A percentile compares a stretch with the other conserved stretches of the same genome.
Conservation (phyloP, 805 yeast species). For the Candida bentonensis region DNA sequence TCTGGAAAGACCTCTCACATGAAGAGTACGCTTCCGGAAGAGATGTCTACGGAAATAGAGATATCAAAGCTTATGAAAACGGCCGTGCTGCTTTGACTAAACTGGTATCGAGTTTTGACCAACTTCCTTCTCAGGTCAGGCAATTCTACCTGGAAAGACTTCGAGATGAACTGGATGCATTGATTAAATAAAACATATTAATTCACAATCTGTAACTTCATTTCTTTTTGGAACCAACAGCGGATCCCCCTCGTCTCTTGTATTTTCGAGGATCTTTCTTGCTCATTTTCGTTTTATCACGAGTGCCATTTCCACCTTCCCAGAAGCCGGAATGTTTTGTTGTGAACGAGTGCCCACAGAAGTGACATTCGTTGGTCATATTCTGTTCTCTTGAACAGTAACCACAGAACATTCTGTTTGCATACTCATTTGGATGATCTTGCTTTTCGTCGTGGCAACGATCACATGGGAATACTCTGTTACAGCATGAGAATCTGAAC, state of each 20-base stretch:
- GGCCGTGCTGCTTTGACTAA: conserved; percentile 16
- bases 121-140: conserved; percentile 16
- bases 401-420: conserved; percentile 29
- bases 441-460: conserved; percentile 26
- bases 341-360: conserved; percentile 24
- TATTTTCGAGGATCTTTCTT: conserved; percentile 29
- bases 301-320: conserved; percentile 32
- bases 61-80: conserved; percentile 21
- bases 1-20: conserved; percentile 22
- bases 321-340: conserved; percentile 24
- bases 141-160: conserved; percentile 19
- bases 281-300: conserved; percentile 26
- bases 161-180: conserved; percentile 15
- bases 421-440: conserved; percentile 24
- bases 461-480: conserved; percentile 29
- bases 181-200: too few relatives aligned
- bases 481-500: conserved; percentile 30
- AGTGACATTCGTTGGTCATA: conserved; percentile 21
- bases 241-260: conserved; percentile 9
- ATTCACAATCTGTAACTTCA: too few relatives aligned
- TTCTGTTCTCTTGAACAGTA: conserved; percentile 28
- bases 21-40: conserved; percentile 19
- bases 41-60: conserved; percentile 26
- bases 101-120: conserved; percentile 14
- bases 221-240: not conserved